Evolutionary conservation across 192 early-diverging fungal species (phyloP), one percentile per base, ranked within the genome.

Genomic region (Linnemannia exigua): DNA sequence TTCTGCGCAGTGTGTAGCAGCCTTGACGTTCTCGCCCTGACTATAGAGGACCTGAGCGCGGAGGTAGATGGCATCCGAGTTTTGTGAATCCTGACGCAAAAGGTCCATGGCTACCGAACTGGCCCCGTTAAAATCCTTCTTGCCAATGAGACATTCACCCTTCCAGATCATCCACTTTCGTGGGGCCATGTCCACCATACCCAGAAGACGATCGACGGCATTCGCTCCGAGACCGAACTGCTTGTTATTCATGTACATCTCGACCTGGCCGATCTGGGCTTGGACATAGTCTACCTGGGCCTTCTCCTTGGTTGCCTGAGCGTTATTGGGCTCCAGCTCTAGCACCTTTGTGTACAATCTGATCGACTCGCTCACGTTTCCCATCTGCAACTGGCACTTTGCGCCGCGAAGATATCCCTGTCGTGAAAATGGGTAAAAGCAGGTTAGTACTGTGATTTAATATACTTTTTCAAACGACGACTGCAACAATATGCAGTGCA

Each of bases 381-480:
- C 95, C 69, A 95, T 79, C 79, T 92, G 85, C 72, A 97, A 68
- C 31, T 93, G 89, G 67, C 95, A 94, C 88, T 97, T 97, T 36
- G 92, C 93, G 25, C 89, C 93, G 70, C 96, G 91, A 52, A 93
- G 74, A 44, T 92, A 86, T 35, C 78, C 84, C 84, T 86, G 66
- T 76, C 37, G 51, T 72, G 6, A 37, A 70, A 41, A 37, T n/a
- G 41, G 41, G 9, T 9, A 44, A 44, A 44, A n/a, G n/a, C n/a
- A n/a, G 41, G 9, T 44, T 44, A 44, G 41, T 9, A 44, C 41
- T 44, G 9, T 9, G 41, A 6, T 44, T 44, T 44, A 6, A 6
- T 44, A 9, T 44, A 6, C 9, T 44, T 3, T 44, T 44, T 44
- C 41, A 44, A 44, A 3, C 41, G 3, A 44, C 9, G 9, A 44